phyloP scores from a whole-genome alignment of 495 filamentous ascomycete species.

The Pyronema domesticum region DNA sequence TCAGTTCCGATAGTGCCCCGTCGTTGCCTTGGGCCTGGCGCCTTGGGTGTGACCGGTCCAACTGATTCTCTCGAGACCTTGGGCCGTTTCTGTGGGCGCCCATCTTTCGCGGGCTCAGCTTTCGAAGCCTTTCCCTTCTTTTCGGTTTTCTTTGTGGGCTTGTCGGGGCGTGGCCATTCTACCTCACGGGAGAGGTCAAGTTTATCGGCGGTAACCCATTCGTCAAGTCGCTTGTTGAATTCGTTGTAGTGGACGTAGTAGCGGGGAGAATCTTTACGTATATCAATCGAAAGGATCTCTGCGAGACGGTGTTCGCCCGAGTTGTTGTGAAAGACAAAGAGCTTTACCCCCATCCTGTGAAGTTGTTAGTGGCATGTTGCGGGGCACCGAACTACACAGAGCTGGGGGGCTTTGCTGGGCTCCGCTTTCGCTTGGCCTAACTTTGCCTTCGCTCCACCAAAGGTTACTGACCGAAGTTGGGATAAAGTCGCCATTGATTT shows the following conservation, averaged over 20 bases:
- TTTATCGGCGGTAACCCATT: constrained; percentile 70
- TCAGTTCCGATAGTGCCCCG: constrained; percentile 8
- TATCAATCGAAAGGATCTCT: constrained; percentile 77
- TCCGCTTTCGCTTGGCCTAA: too few relatives aligned
- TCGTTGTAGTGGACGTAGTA: constrained; percentile 98
- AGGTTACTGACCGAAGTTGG: constrained; percentile 42
- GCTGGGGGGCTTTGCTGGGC: constrained; percentile 29
- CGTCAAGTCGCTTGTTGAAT: constrained; percentile 97
- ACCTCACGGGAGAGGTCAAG: constrained; percentile 67
- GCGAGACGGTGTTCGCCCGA: constrained; percentile 64
- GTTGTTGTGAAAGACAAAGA: constrained; percentile 20
- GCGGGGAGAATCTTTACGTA: constrained; percentile 61
- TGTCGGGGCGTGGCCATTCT: constrained; percentile 60
- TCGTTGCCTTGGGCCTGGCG: background rate
- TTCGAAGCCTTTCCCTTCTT: constrained; percentile 20
- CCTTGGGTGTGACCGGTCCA: background rate
- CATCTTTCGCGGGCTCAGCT: constrained; percentile 28
- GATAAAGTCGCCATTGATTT: constrained; percentile 60
- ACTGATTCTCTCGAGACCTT: constrained; percentile 12
- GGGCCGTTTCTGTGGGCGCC: constrained; percentile 41
- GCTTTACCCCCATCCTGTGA: constrained; percentile 49
- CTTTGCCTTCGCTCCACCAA: too few relatives aligned
- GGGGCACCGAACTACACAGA: constrained; percentile 3
- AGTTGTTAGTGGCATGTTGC: background rate
- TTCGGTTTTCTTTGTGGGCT: constrained; percentile 47